Evolutionary conservation across 441 rosid genomes (phyloP), one percentile per base, ranked within the genome.

Genomic region (Pelargonium fulgidum): DNA sequence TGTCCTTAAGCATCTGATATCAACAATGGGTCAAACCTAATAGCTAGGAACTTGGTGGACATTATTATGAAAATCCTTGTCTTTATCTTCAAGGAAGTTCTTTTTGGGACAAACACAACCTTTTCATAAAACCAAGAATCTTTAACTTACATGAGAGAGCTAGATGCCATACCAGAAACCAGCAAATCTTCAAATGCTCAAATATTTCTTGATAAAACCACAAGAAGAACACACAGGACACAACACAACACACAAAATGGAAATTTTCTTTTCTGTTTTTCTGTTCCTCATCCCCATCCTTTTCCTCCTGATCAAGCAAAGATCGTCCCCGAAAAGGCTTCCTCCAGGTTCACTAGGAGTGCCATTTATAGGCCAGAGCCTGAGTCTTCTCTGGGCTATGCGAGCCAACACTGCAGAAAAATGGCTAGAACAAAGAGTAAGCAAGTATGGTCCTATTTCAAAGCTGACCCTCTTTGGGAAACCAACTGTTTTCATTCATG

Each of bases 291-390:
- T 83, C 54, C 76, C 80, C 1, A 41, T 80, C 14, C 48, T 81
- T 56, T 58, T 79, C 36, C 73, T 84, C 61, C 48, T 78, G 10
- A 29, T 22, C 29, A 66, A 70, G 16, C 73, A 64, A 68, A 67
- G 73, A 9, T 62, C 72, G 63, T 50, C 76, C 1, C 56, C 24
- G 14, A 78, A 42, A 69, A 71, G 3, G 6, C 69, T 73, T 7
- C 85, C 88, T 16, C 87, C 84, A 7, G 81, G 86, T 9, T 80
- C 88, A 12, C 72, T 84, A 1, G 86, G 91, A 52, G 3, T 83
- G 9, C 91, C 88, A 4, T 2, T 83, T 12, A 75, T 81, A 59
- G 86, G 88, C 64, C 91, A 81, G 56, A 85, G 85, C 74, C 68
- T 83, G 0, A 44, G 67, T 52, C 75, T 84, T 48, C 83, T 82